phyloP scores from a whole-genome alignment of 176 grass and related monocot species.

The Hsuehochloa calcarea region DNA sequence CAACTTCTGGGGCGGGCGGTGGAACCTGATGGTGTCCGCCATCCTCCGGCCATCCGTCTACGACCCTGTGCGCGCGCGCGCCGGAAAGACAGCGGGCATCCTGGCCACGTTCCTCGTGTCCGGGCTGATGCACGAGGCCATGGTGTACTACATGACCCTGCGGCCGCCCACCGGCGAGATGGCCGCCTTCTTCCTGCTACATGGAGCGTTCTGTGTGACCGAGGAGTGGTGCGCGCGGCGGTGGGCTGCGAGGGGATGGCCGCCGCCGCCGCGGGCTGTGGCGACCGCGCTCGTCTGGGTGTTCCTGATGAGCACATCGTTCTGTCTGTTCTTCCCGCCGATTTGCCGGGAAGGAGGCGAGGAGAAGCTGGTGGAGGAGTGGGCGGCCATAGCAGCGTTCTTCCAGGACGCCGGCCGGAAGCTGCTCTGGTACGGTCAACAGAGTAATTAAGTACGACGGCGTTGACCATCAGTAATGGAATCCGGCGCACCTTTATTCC shows the following conservation, averaged over 20 bases:
- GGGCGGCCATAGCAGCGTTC: neutral
- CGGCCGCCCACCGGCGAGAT: slow-evolving; percentile 25
- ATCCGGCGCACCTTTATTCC: too few species aligned
- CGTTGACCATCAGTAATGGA: too few species aligned
- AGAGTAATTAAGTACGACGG: neutral
- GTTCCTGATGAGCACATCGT: slow-evolving; percentile 26
- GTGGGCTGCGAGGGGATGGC: slow-evolving; percentile 2
- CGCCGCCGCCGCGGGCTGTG: neutral
- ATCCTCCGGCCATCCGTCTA: slow-evolving; percentile 40
- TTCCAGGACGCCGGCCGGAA: neutral
- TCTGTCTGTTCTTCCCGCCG: slow-evolving; percentile 48
- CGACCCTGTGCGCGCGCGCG: slow-evolving; percentile 9
- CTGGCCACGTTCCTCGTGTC: slow-evolving; percentile 49
- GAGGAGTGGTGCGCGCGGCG: slow-evolving; percentile 28
- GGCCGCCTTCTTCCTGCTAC: slow-evolving; percentile 47
- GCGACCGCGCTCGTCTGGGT: neutral
- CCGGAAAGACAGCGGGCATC: slow-evolving; percentile 1
- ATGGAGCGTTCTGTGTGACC: slow-evolving; percentile 31
- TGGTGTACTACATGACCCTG: slow-evolving; percentile 35
- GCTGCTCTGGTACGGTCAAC: neutral
- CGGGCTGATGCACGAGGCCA: slow-evolving; percentile 65
- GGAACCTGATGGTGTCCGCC: slow-evolving; percentile 54
- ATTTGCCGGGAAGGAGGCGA: slow-evolving; percentile 27
- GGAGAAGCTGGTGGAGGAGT: slow-evolving; percentile 24
- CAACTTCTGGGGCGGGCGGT: slow-evolving; percentile 61